Evolutionary conservation across 805 yeast genomes (phyloP).

Genomic region (Saturnispora gosingensis): DNA sequence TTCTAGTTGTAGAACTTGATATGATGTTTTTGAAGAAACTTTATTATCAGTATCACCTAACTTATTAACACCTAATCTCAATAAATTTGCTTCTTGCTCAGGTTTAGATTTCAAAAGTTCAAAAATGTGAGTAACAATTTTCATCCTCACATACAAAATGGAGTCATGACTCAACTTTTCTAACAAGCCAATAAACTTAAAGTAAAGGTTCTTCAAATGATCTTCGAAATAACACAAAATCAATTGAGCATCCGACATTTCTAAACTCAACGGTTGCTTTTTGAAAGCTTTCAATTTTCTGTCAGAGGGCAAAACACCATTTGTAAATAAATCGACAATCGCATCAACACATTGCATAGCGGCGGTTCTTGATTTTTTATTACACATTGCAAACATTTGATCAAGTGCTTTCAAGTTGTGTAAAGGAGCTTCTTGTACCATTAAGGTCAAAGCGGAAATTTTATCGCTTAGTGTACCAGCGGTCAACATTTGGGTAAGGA

Average conservation of each 20-base stretch:
- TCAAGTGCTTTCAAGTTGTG: constrained; percentile 83
- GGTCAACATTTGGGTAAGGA: constrained; percentile 77
- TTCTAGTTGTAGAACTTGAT: constrained; percentile 65
- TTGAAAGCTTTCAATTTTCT: constrained; percentile 74
- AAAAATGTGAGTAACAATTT: constrained; percentile 64
- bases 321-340: constrained; percentile 75
- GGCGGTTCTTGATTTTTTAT: constrained; percentile 87
- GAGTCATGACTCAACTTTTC: constrained; percentile 87
- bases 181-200: constrained; percentile 63
- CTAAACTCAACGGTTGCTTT: constrained; percentile 50
- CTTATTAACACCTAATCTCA: constrained; percentile 85
- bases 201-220: constrained; percentile 67
- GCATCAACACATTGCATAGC: constrained; percentile 87
- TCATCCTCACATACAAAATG: constrained; percentile 77
- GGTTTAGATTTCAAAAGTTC: constrained; percentile 80
- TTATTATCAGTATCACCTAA: constrained; percentile 88
- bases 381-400: constrained; percentile 66
- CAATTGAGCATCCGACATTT: constrained; percentile 44
- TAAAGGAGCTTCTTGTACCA: constrained; percentile 90
- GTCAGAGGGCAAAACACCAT: constrained; percentile 80
- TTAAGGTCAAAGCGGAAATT: constrained; percentile 84
- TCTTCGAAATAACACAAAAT: constrained; percentile 84
- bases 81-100: constrained; percentile 89
- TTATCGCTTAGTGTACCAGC: constrained; percentile 94
- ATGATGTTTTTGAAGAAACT: constrained; percentile 84